phyloP scores from a whole-genome alignment of 352 stramenopile genomes.

The Phytophthora macrochlamydospora region DNA sequence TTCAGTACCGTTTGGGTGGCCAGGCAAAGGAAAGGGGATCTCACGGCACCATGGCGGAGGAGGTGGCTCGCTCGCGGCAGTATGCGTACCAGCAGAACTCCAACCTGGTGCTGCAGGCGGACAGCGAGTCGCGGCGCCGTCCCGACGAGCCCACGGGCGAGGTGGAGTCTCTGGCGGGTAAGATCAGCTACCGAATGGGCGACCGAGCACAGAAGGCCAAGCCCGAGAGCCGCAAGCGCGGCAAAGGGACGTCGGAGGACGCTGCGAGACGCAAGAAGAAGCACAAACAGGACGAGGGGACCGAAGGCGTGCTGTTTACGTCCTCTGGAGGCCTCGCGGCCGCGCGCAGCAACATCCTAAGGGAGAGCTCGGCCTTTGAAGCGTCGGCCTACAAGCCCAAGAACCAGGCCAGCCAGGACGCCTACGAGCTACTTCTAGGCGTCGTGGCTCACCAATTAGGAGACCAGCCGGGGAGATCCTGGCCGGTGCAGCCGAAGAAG shows the following conservation, averaged over 20 bases:
- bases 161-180: slow-evolving; percentile 83
- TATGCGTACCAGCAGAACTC: slow-evolving; percentile 95
- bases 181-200: slow-evolving; percentile 84
- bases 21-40: not conserved
- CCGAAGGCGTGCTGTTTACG: slow-evolving; percentile 53
- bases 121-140: slow-evolving; percentile 82
- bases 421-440: slow-evolving; percentile 91
- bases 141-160: slow-evolving; percentile 87
- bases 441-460: slow-evolving; percentile 80
- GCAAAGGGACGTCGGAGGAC: slow-evolving; percentile 44
- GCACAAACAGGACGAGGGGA: slow-evolving; percentile 29
- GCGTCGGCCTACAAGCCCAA: slow-evolving; percentile 87
- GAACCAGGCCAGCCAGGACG: slow-evolving; percentile 84
- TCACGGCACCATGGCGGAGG: slow-evolving; percentile 77
- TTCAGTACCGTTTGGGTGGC: not conserved
- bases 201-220: slow-evolving; percentile 77
- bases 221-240: slow-evolving; percentile 46
- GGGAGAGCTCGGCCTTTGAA: slow-evolving; percentile 76
- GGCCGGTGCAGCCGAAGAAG: slow-evolving; percentile 90
- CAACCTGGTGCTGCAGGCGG: slow-evolving; percentile 94
- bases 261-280: slow-evolving; percentile 68
- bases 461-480: slow-evolving; percentile 93
- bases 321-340: slow-evolving; percentile 53
- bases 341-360: slow-evolving; percentile 64
- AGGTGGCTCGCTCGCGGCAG: slow-evolving; percentile 87